A percentile compares a stretch with the other conserved stretches of the same genome.
Conservation (phyloP, 1,284 basidiomycete species). For the Trichosporon sp. region DNA sequence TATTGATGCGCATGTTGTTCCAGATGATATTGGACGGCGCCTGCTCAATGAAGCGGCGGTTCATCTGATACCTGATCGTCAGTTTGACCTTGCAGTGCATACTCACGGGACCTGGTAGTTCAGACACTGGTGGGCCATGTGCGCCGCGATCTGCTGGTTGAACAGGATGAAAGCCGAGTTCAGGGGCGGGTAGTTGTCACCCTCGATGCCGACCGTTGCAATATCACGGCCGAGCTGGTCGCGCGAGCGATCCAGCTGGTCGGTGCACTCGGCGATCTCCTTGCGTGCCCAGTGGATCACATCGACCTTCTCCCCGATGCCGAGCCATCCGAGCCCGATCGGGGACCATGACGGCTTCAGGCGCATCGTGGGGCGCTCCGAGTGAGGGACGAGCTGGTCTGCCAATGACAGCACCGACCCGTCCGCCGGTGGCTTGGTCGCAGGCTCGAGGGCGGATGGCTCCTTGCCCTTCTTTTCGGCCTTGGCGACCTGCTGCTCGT, state of each 20-base stretch:
- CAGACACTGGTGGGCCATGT: conserved; percentile 15
- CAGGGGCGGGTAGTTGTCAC: conserved; percentile 57
- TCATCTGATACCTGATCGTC: conserved; percentile 66
- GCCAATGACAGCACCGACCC: conserved; percentile 29
- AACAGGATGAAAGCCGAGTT: conserved; percentile 90
- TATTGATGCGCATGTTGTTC: conserved; percentile 62
- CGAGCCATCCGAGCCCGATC: conserved; percentile 60
- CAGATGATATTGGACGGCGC: conserved; percentile 68
- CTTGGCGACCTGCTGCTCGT: conserved; percentile 31
- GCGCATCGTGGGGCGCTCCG: conserved; percentile 74
- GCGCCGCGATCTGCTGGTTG: conserved; percentile 67
- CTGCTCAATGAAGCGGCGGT: conserved; percentile 62
- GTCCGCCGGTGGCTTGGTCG: conserved; percentile 32
- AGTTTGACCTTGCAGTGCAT: conserved; percentile 57
- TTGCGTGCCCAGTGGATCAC: conserved; percentile 75
- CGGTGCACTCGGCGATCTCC: conserved; percentile 39
- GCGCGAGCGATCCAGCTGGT: conserved; percentile 34
- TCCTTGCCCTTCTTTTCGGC: conserved; percentile 38
- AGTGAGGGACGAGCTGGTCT: conserved; percentile 61
- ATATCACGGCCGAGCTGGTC: conserved; percentile 52
- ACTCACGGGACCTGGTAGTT: conserved; percentile 57
- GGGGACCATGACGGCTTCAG: conserved; percentile 60
- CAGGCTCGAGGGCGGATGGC: conserved; percentile 29
- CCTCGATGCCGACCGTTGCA: conserved; percentile 34
- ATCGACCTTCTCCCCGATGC: conserved; percentile 73